These are phyloP conservation scores for Gyrodon lividus DNA, from an alignment of 768 basidiomycete species.

Conservation along the genomic window DNA sequence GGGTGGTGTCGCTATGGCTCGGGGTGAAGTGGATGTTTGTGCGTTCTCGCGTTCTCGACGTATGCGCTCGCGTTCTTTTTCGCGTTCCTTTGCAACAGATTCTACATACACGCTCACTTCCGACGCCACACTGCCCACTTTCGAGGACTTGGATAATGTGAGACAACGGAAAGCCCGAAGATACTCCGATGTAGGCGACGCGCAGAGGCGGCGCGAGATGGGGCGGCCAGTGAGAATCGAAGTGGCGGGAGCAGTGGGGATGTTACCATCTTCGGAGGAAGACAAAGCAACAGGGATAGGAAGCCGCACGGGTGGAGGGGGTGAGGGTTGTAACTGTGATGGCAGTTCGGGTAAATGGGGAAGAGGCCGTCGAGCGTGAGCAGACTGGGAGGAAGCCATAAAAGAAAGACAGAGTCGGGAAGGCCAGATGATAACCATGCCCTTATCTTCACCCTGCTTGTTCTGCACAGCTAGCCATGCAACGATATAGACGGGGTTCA, in stretches of 20 bases:
- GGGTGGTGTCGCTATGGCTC: conserved; percentile 21
- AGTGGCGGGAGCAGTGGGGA: neutral
- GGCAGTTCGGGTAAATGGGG: conserved; percentile 64
- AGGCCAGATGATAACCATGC: conserved; percentile 73
- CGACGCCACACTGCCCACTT: conserved; percentile 51
- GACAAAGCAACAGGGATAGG: conserved; percentile 33
- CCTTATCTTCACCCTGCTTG: conserved; percentile 79
- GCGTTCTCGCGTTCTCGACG: conserved; percentile 61
- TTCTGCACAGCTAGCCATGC: conserved; percentile 77
- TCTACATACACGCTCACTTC: conserved; percentile 75
- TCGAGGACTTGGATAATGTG: conserved; percentile 49
- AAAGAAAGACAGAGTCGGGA: conserved; percentile 53
- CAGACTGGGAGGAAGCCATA: conserved; percentile 35
- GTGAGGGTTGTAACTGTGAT: conserved; percentile 56
- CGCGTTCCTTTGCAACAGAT: conserved; percentile 70
- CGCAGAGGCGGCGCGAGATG: conserved; percentile 33
- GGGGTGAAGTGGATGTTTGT: conserved; percentile 29
- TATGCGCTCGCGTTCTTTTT: conserved; percentile 72
- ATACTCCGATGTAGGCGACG: conserved; percentile 39
- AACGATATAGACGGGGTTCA: conserved; percentile 48
- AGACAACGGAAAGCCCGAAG: conserved; percentile 48
- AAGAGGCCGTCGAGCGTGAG: conserved; percentile 43
- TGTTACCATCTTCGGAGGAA: conserved; percentile 12
- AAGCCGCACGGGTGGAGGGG: conserved; percentile 40
- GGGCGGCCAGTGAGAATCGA: conserved; percentile 21